Evolutionary conservation across 768 basidiomycete genomes (phyloP), one percentile per base, ranked within the genome.

Genomic region (Flagelloscypha sp.): DNA sequence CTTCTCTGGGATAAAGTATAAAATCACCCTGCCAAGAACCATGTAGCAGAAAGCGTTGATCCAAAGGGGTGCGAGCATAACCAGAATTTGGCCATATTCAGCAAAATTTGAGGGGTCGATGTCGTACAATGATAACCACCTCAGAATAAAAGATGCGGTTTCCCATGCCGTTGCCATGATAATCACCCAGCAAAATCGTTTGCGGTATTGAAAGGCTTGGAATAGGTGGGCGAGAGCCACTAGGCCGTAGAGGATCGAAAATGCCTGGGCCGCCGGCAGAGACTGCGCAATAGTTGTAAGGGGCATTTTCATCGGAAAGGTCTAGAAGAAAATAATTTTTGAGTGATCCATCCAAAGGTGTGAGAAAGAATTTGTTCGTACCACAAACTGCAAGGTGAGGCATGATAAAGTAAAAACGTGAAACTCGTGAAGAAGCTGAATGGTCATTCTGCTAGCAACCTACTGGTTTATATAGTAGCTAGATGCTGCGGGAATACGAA

Each of bases 1-100:
- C 18, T 48, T 40, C 7, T 48, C 46, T 1, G 50, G 50, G 11
- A 50, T 20, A 29, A 49, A 50, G 20, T 46, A 50, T 27, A 43
- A 41, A 5, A 50, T 37, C 21, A 52, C 21, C 28, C 50, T 43
- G 13, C 39, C 41, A 35, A 52, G 40, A 19, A 49, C 20, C 27
- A 52, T 48, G 39, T 52, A 52, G 27, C 40, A 33, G 44, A 52
- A 52, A 1, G 48, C 48, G 36, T 50, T 52, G 32, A 50, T 46
- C 47, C 50, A 52, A 11, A 52, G 24, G n/a, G 50, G 50, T 3
- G 48, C 17, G 11, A 52, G 48, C 7, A 52, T 42, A 20, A 52
- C 44, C 17, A 52, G 40, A n/a, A 52, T 30, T 35, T 50, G 46
- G 11, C 42, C 43, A 1, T 44, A 40, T 2, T 27, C 36, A 2